phyloP scores from a whole-genome alignment of 2,329 filamentous ascomycete genomes.

The Aspergillus latus region DNA sequence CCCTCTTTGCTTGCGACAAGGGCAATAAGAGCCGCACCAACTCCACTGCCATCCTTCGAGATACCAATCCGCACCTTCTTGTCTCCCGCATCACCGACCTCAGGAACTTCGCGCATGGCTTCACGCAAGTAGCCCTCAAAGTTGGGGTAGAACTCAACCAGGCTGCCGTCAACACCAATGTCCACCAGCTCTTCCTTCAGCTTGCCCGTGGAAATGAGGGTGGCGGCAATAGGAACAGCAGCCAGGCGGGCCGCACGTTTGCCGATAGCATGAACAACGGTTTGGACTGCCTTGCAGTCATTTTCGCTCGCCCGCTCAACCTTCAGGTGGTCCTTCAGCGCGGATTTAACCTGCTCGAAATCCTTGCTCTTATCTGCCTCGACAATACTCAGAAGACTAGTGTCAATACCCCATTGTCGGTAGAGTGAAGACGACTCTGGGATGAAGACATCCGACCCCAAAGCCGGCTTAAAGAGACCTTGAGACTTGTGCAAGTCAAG shows the following conservation, averaged over 20 bases:
- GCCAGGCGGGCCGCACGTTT: slow-evolving; percentile 84
- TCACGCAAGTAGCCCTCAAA: slow-evolving; percentile 88
- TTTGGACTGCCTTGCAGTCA: slow-evolving; percentile 85
- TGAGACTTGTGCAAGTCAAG: slow-evolving; percentile 67
- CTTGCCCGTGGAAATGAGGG: slow-evolving; percentile 77
- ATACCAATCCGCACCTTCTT: slow-evolving; percentile 90
- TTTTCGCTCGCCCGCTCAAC: slow-evolving; percentile 75
- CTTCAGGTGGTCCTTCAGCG: slow-evolving; percentile 72
- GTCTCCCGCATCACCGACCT: slow-evolving; percentile 75
- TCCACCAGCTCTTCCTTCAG: slow-evolving; percentile 73
- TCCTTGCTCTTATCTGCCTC: slow-evolving; percentile 75
- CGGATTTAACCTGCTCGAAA: slow-evolving; percentile 70
- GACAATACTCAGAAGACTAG: slow-evolving; percentile 81
- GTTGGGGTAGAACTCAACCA: slow-evolving; percentile 93
- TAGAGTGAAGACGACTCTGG: slow-evolving; percentile 66
- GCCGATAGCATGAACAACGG: slow-evolving; percentile 77
- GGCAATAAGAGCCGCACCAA: slow-evolving; percentile 94
- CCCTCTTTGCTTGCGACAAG: slow-evolving; percentile 67
- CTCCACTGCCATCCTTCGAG: slow-evolving; percentile 92
- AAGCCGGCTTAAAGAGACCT: slow-evolving; percentile 72
- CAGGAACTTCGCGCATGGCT: slow-evolving; percentile 71
- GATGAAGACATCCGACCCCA: slow-evolving; percentile 72
- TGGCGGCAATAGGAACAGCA: slow-evolving; percentile 81
- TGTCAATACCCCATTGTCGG: slow-evolving; percentile 86
- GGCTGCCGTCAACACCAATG: slow-evolving; percentile 88